Base-by-base conservation (phyloP, 495 filamentous ascomycete genomes). In the Neurospora sp. region DNA sequence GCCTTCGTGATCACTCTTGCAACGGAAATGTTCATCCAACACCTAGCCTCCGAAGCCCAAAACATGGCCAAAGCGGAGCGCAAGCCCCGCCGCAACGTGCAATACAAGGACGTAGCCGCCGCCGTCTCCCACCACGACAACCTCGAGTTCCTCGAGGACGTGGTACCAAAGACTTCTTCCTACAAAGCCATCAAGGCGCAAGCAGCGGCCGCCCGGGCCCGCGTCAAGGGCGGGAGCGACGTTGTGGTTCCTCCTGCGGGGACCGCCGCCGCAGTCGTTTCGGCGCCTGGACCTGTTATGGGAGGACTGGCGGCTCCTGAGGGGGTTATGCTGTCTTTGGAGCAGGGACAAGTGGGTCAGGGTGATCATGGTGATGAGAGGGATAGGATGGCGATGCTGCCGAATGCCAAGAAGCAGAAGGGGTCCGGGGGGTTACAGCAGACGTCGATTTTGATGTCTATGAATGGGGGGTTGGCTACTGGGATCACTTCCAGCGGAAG, bases 1-100 rank as follows among this genome's bases (percentile, higher is more conserved):
- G 93, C 94, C n/a, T 97, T 98, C 82, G 90, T 94, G 71, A 94
- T 98, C 76, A 94, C 94, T 15, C 86, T 97, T 71, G 96, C 96
- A 71, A 93, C 96, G 92, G 96, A 98, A 82, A 90, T 97, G 90
- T 99, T 99, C 86, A 92, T 99, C 75, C 93, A 97, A 79, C 91
- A 98, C 79, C 87, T 99, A 40, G 90, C 93, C 36, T 88, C 90
- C 73, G 92, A 97, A 83, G 92, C 89, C 37, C 88, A 97, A 77
- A 94, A 93, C 78, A 92, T 97, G 79, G 92, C 96, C 73, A 94
- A 94, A 74, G 87, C 93, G 5, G 96, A 98, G 80, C 87, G 91
- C 72, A 98, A 98, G 81, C 95, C 94, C 37, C 88, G 96, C 45
- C 90, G 95, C 75, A 97, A 94, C 72, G 90, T 99, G 76, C 96